Evolutionary conservation across 2,329 filamentous ascomycete species (phyloP).

Genomic region (Calonectria montana): DNA sequence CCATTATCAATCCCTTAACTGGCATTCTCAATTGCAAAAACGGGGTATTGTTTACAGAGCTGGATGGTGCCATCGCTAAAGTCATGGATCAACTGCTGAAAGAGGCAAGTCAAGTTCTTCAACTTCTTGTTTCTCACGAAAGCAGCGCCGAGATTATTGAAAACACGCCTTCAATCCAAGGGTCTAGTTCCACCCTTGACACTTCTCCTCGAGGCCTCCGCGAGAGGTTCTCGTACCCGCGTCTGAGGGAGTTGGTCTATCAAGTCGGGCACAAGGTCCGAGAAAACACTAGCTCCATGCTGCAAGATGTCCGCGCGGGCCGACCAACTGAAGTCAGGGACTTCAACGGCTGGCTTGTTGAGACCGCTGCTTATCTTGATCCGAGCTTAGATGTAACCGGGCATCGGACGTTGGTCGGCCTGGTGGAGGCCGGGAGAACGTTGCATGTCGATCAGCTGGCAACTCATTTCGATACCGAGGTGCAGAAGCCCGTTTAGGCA

Average conservation of each 20-base stretch:
- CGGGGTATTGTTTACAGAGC: conserved; percentile 76
- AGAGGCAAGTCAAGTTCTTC: conserved; percentile 82
- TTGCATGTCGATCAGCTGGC: conserved; percentile 51
- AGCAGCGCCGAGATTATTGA: conserved; percentile 53
- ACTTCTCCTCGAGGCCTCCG: conserved; percentile 33
- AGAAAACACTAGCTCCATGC: conserved; percentile 71
- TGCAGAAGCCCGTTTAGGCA: conserved; percentile 26
- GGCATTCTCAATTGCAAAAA: conserved; percentile 82
- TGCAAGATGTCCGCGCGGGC: conserved; percentile 66
- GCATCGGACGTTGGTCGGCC: conserved; percentile 55
- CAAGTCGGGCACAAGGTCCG: conserved; percentile 59
- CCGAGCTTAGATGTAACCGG: conserved; percentile 47
- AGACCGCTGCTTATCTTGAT: conserved; percentile 55
- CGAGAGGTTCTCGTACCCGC: conserved; percentile 56
- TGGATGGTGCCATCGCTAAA: conserved; percentile 59
- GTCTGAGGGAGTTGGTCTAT: conserved; percentile 59
- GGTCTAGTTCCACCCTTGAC: conserved; percentile 21
- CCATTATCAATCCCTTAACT: conserved; percentile 87
- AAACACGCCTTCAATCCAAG: not conserved
- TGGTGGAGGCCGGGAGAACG: conserved; percentile 53
- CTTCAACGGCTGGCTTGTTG: conserved; percentile 70
- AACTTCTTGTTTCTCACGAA: conserved; percentile 72
- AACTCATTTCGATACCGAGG: conserved; percentile 37
- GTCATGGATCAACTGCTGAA: conserved; percentile 76
- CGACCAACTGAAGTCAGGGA: conserved; percentile 67